Base-by-base conservation (phyloP, 2,329 filamentous ascomycete genomes). In the Dactylellina cionopaga region DNA sequence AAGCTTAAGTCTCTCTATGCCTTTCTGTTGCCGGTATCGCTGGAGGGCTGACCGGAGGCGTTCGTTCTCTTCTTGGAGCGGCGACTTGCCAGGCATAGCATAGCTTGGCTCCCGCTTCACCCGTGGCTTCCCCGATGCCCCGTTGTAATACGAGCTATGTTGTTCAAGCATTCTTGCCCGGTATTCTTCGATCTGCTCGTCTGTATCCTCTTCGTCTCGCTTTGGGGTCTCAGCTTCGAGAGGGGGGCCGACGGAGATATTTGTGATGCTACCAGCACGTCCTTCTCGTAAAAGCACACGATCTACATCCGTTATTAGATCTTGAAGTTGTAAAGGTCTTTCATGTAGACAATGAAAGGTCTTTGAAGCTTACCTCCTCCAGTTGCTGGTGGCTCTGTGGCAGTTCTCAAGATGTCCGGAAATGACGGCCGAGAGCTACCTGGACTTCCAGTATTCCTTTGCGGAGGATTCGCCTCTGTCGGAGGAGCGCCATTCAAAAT, bases 191-290 rank as follows among this genome's bases (percentile, higher is more conserved):
- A 72, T 72, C 22, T 72, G 68, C 35, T 72, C 68, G 29, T 72
- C 68, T 25, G 68, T 72, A 25, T 72, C 68, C 39, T 72, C 68
- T 17, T 72, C 68, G 13, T 72, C 68, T 35, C 68, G 46, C 51
- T 72, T 72, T 22, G 68, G 59, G 22, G 68, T 72, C 46, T 72
- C 68, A n/a, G 68, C 68, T 49, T 72, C 68, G 44, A 72, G 68
- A 24, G 60, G 51, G 22, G 68, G 68, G 25, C 68, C 68, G 43
- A 72, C 68, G 15, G 68, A 59, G 13, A 72, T 72, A 10, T 65
- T 72, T 59, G 68, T 72, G 29, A 72, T 72, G 29, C 68, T 72
- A 24, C 59, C 68, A 54, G 68, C 59, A 55, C 68, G 68, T 22
- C 56, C 66, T 52, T 72, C 68, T 65, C 59, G 51, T 24, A 72